Percentiles rank a stretch among this genome's conserved stretches.
These are phyloP conservation scores for Cutaneotrichosporon cyanovorans DNA, from an alignment of 1,284 basidiomycete species.

Conservation along the genomic window DNA sequence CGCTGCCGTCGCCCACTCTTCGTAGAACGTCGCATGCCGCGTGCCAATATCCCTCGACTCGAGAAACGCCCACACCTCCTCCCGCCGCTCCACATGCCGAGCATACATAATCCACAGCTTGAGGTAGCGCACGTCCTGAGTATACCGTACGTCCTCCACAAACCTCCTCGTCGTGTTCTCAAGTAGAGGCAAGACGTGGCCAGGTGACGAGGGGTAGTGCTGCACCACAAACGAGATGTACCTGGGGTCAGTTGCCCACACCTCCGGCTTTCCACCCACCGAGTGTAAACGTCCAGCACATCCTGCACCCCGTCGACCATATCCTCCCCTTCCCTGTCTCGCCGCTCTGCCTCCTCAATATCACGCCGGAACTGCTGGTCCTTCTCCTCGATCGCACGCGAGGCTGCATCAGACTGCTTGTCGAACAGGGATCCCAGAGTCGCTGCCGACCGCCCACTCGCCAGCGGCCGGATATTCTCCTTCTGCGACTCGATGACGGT, in stretches of 20 bases:
- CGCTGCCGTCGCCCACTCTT: conserved; percentile 70
- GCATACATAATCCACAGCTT: conserved; percentile 81
- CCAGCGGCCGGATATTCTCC: conserved; percentile 55
- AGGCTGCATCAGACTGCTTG: conserved; percentile 41
- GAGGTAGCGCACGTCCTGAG: conserved; percentile 78
- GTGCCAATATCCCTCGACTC: conserved; percentile 72
- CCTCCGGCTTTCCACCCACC: conserved; percentile 37
- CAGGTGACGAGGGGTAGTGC: conserved; percentile 56
- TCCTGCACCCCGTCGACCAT: conserved; percentile 45
- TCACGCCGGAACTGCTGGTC: conserved; percentile 43
- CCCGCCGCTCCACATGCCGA: conserved; percentile 52
- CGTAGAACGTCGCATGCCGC: conserved; percentile 68
- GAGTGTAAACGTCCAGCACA: conserved; percentile 47
- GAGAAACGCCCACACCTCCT: conserved; percentile 68
- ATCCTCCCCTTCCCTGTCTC: conserved; percentile 54
- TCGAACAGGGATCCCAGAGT: conserved; percentile 50
- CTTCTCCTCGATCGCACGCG: conserved; percentile 44
- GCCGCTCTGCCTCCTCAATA: conserved; percentile 44
- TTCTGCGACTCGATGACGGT: conserved; percentile 52
- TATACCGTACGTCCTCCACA: conserved; percentile 68
- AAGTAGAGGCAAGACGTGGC: conserved; percentile 63
- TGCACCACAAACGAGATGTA: conserved; percentile 47
- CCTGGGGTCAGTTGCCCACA: conserved; percentile 17
- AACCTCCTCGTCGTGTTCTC: conserved; percentile 72
- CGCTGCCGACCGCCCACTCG: conserved; percentile 52